Evolutionary conservation across 805 yeast genomes (phyloP), one percentile per base, ranked within the genome.

Genomic region (Komagataella mondaviorum): DNA sequence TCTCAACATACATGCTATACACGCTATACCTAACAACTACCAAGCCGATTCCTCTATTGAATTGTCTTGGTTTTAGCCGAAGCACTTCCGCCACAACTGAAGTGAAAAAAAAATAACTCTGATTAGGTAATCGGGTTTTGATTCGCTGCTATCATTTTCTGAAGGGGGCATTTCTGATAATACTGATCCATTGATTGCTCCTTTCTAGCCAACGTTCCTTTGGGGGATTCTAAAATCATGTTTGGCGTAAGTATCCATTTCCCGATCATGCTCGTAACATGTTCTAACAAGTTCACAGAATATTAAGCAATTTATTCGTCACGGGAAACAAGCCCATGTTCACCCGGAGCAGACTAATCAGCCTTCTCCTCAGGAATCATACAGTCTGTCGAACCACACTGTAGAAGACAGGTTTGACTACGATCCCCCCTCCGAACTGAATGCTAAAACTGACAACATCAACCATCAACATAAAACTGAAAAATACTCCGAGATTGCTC

Each of bases 291-390:
- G 18, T 30, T 14, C 6, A 30, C 52, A 69, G 72, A 70, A 69
- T 57, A 57, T 71, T 44, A 69, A 68, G 57, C 69, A 71, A 52
- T 69, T 71, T 52, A 71, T 71, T 50, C 65, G 75, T 51, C 74
- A 71, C 51, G 76, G 76, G 16, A 69, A 60, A 53, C 70, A 68
- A 49, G 71, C 71, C 5, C 67, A 60, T 50, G 57, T 49, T 3
- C 23, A 51, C 18, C 45, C 48, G 45, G 45, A 47, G 45, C 22
- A 22, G 10, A 20, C 47, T 14, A 18, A 45, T 45, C 23, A 45
- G 23, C 47, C 48, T 14, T 46, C 39, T 14, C 51, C 30, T 18
- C 48, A n/a, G 18, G 23, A 22, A 17, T 23, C 48, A 6, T 47
- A 49, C 49, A 48, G 22, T 20, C 43, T 22, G 39, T 12, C 20